A percentile compares a stretch with the other conserved stretches of the same genome.
These are phyloP conservation scores for Miscanthus lutarioriparius DNA, from an alignment of 176 grass and related monocot species.

Conservation along the genomic window DNA sequence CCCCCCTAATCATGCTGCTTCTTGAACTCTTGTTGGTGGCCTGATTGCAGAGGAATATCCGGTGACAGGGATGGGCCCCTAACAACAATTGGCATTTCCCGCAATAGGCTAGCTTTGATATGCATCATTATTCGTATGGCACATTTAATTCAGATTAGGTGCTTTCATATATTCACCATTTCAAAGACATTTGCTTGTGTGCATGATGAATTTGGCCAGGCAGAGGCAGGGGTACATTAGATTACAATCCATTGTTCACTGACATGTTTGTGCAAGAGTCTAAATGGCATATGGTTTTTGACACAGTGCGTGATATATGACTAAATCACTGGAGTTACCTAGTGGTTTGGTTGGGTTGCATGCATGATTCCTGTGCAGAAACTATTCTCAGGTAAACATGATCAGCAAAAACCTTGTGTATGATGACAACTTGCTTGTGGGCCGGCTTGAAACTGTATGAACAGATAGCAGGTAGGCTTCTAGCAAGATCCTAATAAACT, in stretches of 20 bases:
- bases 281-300: neutral
- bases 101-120: constrained; percentile 3
- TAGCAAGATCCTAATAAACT: too few relatives aligned
- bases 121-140: constrained; percentile 20
- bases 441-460: too few relatives aligned
- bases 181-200: constrained; percentile 6
- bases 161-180: neutral
- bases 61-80: constrained; percentile 22
- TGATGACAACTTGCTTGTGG: neutral
- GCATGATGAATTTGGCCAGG: neutral
- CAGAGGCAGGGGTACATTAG: neutral
- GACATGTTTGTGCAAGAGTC: neutral
- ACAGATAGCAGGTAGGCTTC: too few relatives aligned
- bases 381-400: neutral
- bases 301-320: too few relatives aligned
- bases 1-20: constrained; percentile 33
- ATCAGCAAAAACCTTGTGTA: neutral
- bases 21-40: constrained; percentile 55
- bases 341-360: too few relatives aligned
- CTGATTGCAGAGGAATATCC: constrained; percentile 38
- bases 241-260: constrained; percentile 1
- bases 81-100: constrained; percentile 8
- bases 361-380: neutral
- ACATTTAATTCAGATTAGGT: neutral
- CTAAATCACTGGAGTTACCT: too few relatives aligned